Evolutionary conservation across 352 stramenopile species (phyloP), one percentile per base, ranked within the genome.

Genomic region (Nothophytophthora sp.): DNA sequence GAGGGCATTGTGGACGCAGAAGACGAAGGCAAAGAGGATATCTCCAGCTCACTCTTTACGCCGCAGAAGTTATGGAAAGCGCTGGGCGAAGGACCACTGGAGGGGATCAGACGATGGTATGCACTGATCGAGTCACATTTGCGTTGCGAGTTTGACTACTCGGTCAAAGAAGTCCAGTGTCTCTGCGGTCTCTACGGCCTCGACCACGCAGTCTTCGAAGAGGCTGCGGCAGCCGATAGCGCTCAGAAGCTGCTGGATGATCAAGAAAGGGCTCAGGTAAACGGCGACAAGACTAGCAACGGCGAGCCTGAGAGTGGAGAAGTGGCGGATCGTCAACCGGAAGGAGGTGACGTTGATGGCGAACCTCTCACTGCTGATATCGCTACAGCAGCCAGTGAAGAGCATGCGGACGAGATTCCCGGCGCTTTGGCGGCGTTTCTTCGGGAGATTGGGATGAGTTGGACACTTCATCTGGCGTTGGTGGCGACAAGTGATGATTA

Each of bases 61-160:
- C 82, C 82, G 5, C 69, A 78, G 18, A 93, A 90, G 57, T 42
- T 91, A 29, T 93, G 82, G 82, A 87, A 87, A 49, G 63, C 69
- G 16, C 55, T 84, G 32, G 72, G 67, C 11, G 62, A 88, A 24
- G 71, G 58, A 19, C 82, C 82, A n/a, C 54, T 93, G 15, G 78
- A 89, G 57, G 82, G 82, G 19, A 54, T 91, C 6, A 81, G 86
- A 23, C 70, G 74, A 0, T 93, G 82, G 82, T 90, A 88, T 55
- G 71, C 79, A n/a, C 63, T 90, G 12, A 92, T 90, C 29, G 82
- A 92, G 63, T 90, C 82, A 12, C 82, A 92, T 43, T 59, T 92
- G 34, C 73, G 77, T 24, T 88, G 75, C 27, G 82, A 92, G 41
- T 90, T 92, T 36, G 78, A 91, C 44, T 89, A 90, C 42, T 88